Conservation (phyloP, 108 stramenopile genomes). For the Cylindrotheca fusiformis region DNA sequence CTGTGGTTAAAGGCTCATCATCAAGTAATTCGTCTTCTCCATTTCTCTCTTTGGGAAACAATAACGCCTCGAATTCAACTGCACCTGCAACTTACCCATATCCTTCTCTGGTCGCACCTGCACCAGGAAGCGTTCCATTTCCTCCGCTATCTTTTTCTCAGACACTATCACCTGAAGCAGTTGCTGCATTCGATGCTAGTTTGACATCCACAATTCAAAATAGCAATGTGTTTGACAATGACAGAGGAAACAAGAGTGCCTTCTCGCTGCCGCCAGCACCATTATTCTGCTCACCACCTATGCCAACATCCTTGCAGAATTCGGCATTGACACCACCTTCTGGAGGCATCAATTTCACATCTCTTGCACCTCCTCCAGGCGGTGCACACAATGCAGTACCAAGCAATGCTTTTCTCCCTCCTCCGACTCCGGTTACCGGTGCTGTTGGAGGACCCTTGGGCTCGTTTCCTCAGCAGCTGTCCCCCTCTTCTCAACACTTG, state of each 20-base stretch:
- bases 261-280: slow-evolving; percentile 45
- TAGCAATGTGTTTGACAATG: slow-evolving; percentile 24
- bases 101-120: slow-evolving; percentile 36
- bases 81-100: slow-evolving; percentile 34
- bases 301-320: slow-evolving; percentile 19
- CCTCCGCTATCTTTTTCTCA: slow-evolving; percentile 58
- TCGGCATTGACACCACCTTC: slow-evolving; percentile 27
- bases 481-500: slow-evolving; percentile 68
- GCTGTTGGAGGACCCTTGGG: background rate
- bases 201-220: slow-evolving; percentile 44
- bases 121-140: slow-evolving; percentile 52
- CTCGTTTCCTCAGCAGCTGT: slow-evolving; percentile 54
- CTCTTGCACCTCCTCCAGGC: slow-evolving; percentile 48
- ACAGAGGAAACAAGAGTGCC: slow-evolving; percentile 9
- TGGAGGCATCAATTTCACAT: slow-evolving; percentile 53
- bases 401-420: slow-evolving; percentile 52
- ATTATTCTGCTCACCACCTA: slow-evolving; percentile 26
- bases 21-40: slow-evolving; percentile 14
- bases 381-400: slow-evolving; percentile 47
- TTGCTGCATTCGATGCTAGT: slow-evolving; percentile 58
- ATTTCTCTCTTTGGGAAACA: slow-evolving; percentile 22
- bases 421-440: slow-evolving; percentile 48
- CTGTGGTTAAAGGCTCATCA: slow-evolving; percentile 34
- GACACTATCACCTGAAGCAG: slow-evolving; percentile 49
- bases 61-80: background rate